Evolutionary conservation across 306 rosid species (phyloP), one percentile per base, ranked within the genome.

Genomic region (Fagus crenata): DNA sequence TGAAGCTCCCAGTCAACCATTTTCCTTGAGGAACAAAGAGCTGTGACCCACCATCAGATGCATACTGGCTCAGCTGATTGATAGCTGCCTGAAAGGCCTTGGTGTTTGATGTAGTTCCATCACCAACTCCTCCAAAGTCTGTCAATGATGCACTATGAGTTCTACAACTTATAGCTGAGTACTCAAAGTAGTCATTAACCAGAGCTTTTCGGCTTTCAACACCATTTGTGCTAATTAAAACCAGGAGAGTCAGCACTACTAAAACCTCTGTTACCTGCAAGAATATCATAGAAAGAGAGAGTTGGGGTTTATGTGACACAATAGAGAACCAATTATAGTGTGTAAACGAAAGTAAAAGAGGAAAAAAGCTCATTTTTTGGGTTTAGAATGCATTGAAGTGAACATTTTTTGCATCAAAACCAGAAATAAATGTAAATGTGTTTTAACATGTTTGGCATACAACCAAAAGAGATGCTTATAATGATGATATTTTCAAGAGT

Each of bases 1-100:
- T 92, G 88, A 92, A 92, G 81, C 96, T 92, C 2, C 97, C 96
- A 42, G 97, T 90, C 37, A 92, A 86, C 92, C 96, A 92, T 80
- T 86, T 92, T 13, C 97, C 97, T 0, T 93, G 82, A 63, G 97
- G 97, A 80, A 92, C 96, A 73, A 81, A 85, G 2, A 92, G 82
- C 39, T 83, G 88, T 40, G 96, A 77, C 12, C 97, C 93, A 2
- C 90, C 96, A 13, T 77, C 65, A 12, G 90, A 86, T 72, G 78
- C 71, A 79, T 81, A 89, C 77, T 86, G 80, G 73, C 86, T 83
- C 76, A 92, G 82, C 36, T 86, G 76, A 18, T 71, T 72, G 2
- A 92, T 84, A 51, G 97, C 97, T 31, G 86, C 49, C 70, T 87
- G 31, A 80, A 92, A 90, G 0, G 93, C 96, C 83, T 84, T 80